Percentiles rank a stretch among this genome's conserved stretches.
Evolutionary conservation across 108 stramenopile genomes (phyloP).

Genomic region (Epithemia pelagica): DNA sequence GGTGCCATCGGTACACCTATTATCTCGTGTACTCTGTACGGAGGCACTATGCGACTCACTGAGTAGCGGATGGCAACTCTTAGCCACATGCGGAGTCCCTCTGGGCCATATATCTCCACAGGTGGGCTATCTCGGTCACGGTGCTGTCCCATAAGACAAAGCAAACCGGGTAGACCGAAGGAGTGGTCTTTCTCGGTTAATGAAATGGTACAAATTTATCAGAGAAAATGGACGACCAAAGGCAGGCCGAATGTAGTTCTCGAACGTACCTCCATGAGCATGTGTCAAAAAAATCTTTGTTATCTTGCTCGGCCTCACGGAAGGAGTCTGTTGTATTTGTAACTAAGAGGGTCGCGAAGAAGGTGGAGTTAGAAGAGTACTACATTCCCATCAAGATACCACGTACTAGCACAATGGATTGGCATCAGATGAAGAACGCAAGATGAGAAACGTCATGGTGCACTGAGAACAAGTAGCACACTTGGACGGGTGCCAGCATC

Average conservation of each 20-base stretch:
- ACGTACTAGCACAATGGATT: no score
- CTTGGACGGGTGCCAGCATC: conserved; percentile 68
- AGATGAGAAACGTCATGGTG: conserved; percentile 35
- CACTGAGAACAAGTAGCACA: conserved; percentile 20
- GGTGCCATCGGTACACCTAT: conserved; percentile 89
- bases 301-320: conserved; percentile 69
- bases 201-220: background rate
- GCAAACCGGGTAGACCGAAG: conserved; percentile 89
- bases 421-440: conserved; percentile 21
- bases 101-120: conserved; percentile 93
- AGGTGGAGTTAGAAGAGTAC: no score
- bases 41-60: conserved; percentile 71
- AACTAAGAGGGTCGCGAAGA: conserved; percentile 39
- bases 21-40: conserved; percentile 91
- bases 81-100: conserved; percentile 80
- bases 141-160: conserved; percentile 92
- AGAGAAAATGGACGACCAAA: background rate
- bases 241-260: conserved; percentile 22
- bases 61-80: conserved; percentile 85
- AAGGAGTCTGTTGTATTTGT: conserved; percentile 59
- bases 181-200: conserved; percentile 61
- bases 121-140: conserved; percentile 28
- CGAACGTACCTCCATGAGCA: conserved; percentile 90
- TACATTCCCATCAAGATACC: no score
- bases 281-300: conserved; percentile 92